Evolutionary conservation across 108 stramenopile genomes (phyloP).

Genomic region (Stephanodiscus minutulus): DNA sequence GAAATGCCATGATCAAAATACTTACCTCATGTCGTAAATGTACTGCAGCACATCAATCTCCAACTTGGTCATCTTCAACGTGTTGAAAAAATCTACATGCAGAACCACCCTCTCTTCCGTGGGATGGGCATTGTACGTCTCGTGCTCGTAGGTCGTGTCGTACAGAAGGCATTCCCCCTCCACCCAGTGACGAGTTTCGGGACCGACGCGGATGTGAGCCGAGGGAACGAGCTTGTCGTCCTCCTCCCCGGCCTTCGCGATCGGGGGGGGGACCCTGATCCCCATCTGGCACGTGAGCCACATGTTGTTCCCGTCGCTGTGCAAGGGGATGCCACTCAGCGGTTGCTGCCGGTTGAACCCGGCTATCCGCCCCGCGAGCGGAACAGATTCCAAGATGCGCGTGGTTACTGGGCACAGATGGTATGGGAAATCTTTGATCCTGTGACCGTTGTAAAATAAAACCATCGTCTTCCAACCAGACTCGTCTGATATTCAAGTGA

Average conservation of each 20-base stretch:
- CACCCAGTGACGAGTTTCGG: conserved; percentile 71
- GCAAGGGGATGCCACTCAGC: conserved; percentile 73
- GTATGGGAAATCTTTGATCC: conserved; percentile 85
- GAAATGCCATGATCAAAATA: background rate
- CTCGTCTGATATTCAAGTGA: conserved; percentile 39
- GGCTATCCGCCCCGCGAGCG: conserved; percentile 83
- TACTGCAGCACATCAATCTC: conserved; percentile 86
- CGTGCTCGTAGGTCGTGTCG: conserved; percentile 88
- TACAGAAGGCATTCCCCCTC: conserved; percentile 75
- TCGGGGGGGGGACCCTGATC: conserved; percentile 52
- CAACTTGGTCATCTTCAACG: conserved; percentile 66
- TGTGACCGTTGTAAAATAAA: conserved; percentile 84
- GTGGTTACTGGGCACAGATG: conserved; percentile 85
- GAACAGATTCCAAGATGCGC: conserved; percentile 73
- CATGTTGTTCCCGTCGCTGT: conserved; percentile 90
- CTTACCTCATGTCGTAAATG: conserved; percentile 70
- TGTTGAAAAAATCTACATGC: conserved; percentile 91
- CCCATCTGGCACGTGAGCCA: conserved; percentile 90
- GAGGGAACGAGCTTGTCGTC: conserved; percentile 22
- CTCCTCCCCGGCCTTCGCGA: conserved; percentile 29
- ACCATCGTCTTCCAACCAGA: conserved; percentile 86
- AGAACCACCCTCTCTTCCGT: conserved; percentile 82
- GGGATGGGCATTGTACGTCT: conserved; percentile 74
- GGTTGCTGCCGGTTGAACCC: conserved; percentile 88
- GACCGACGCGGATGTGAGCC: conserved; percentile 79